Base-by-base conservation (phyloP, 495 filamentous ascomycete genomes). In the Penicillium steckii region DNA sequence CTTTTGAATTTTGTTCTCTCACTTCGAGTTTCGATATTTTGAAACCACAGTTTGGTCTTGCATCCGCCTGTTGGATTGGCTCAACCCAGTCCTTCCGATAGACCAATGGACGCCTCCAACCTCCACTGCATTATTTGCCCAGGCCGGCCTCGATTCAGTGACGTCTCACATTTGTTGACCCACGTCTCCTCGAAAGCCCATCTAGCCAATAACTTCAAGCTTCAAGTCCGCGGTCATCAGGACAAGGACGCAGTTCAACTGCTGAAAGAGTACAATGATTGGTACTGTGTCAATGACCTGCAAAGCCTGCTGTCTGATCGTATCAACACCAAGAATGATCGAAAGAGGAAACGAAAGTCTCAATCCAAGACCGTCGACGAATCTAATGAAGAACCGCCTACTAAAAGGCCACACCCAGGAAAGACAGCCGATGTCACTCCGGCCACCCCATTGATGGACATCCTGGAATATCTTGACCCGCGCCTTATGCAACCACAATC, bases 121-220 rank as follows among this genome's bases (percentile, higher is more conserved):
- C 80, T 96, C 23, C 70, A 79, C 56, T 96, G 91, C 80, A 86
- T 73, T 50, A 82, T 93, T 57, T 96, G 91, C 67, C 84, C 85
- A 5, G 87, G 86, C 56, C 81, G 78, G 47, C 88, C 89, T 9
- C 73, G 64, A 32, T 97, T 95, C 70, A 94, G 90, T 45, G 91
- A 97, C 63, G 70, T 89, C 26, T 95, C 91, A 13, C 91, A 96
- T 60, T 75, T 96, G 21, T 78, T 97, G 50, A 97, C 91, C 26
- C 91, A 97, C 59, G 78, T 95, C 15, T 78, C 84, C 21, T 95
- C 90, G 44, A 96, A 96, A 61, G 85, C 84, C 27, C 91, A 97
- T 64, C 70, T 96, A 9, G 80, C 88, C 13, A 75, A 87, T 55
- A 79, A 85, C 43, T 89, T 87, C 77, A 89, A 87, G 55, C 71